Conservation (phyloP, 139 green algal species). For the Medakamo hakoo region DNA sequence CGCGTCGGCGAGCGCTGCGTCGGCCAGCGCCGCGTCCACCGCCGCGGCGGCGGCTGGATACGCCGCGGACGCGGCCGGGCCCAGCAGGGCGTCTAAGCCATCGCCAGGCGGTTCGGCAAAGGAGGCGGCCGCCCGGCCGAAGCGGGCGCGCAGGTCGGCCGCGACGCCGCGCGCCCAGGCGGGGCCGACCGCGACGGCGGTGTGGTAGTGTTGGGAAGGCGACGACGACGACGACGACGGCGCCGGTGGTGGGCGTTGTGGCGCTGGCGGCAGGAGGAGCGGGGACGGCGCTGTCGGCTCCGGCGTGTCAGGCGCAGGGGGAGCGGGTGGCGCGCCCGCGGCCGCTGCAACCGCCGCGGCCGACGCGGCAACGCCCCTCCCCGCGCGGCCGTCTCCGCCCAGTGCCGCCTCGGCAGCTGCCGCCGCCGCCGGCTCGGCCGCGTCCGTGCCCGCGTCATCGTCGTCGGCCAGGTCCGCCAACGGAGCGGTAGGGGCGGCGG, state of each 20-base stretch:
- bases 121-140: neutral
- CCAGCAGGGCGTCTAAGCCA: neutral
- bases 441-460: neutral
- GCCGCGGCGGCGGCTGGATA: neutral
- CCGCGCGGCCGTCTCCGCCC: neutral
- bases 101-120: neutral
- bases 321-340: neutral
- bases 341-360: too few species aligned
- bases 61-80: too few species aligned
- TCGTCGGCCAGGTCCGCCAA: neutral
- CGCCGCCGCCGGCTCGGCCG: too few species aligned
- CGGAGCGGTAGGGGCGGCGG: neutral
- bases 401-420: neutral
- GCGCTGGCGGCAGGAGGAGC: too few species aligned
- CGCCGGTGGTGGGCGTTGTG: too few species aligned
- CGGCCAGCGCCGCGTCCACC: neutral
- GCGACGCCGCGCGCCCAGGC: too few species aligned
- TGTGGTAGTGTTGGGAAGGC: too few species aligned
- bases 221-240: too few species aligned
- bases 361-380: too few species aligned
- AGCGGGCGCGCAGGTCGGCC: neutral
- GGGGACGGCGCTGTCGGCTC: too few species aligned
- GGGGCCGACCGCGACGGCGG: neutral
- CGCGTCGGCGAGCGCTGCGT: neutral
- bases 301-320: too few species aligned